Conservation (phyloP, 2,329 filamentous ascomycete species). For the Penicillium fuscoglaucum region DNA sequence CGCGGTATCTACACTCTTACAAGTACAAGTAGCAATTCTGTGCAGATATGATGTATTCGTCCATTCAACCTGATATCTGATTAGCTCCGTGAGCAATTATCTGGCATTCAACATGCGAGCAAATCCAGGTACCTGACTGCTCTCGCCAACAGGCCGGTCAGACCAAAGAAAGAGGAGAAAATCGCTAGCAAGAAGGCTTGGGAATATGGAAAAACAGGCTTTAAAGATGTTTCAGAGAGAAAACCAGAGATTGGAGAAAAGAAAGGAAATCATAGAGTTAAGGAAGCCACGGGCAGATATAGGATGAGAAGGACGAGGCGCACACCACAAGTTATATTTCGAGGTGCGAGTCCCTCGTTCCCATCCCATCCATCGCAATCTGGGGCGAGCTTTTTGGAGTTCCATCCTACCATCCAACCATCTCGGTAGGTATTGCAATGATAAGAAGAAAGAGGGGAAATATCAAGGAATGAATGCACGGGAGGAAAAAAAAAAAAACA, state of each 20-base stretch:
- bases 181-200: conserved; percentile 19
- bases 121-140: neutral
- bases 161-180: conserved; percentile 7
- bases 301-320: neutral
- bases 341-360: neutral
- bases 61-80: conserved; percentile 4
- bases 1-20: neutral
- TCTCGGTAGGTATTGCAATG: neutral
- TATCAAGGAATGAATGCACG: conserved; percentile 20
- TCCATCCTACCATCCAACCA: conserved; percentile 2
- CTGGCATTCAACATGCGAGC: neutral
- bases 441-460: conserved; percentile 14
- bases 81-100: neutral
- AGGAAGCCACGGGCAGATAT: neutral
- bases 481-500: neutral
- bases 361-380: conserved; percentile 1
- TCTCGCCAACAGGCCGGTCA: neutral
- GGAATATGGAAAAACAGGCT: conserved; percentile 26
- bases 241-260: conserved; percentile 6
- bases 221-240: conserved; percentile 2
- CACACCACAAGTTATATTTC: neutral
- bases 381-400: conserved; percentile 3
- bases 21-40: neutral
- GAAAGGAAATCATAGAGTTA: conserved; percentile 4
- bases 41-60: conserved; percentile 3